phyloP scores from a whole-genome alignment of 768 basidiomycete species.

The Arthromyces matolae region DNA sequence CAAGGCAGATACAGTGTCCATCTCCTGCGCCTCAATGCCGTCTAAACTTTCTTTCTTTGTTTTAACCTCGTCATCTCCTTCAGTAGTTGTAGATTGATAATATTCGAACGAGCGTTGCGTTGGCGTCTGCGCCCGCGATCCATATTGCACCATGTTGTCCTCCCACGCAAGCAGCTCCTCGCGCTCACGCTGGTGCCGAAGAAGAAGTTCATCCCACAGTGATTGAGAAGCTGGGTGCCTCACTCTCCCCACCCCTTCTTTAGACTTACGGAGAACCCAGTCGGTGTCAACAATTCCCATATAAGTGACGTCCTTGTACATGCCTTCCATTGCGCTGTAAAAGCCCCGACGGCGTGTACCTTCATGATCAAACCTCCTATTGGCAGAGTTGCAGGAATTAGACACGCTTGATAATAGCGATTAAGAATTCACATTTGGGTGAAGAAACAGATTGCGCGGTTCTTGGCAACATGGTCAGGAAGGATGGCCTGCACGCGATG shows the following conservation, averaged over 20 bases:
- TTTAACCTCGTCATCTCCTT: neutral
- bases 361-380: constrained; percentile 59
- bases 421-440: constrained; percentile 32
- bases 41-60: neutral
- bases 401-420: neutral
- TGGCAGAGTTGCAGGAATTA: constrained; percentile 2
- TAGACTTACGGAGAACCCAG: constrained; percentile 38
- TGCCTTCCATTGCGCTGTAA: constrained; percentile 36
- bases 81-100: neutral
- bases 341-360: constrained; percentile 57
- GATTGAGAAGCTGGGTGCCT: constrained; percentile 32
- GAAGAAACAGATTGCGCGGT: constrained; percentile 45
- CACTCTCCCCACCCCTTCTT: constrained; percentile 6
- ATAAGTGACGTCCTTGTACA: constrained; percentile 61
- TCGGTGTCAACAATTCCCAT: constrained; percentile 61
- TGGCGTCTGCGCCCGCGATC: constrained; percentile 2
- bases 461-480: constrained; percentile 40
- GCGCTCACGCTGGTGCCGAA: constrained; percentile 53
- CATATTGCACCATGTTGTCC: constrained; percentile 16
- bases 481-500: constrained; percentile 55
- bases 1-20: no score
- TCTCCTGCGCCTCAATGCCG: no score
- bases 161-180: constrained; percentile 56
- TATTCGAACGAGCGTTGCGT: constrained; percentile 4
- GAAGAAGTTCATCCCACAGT: constrained; percentile 61